These are phyloP conservation scores for Pseudogymnoascus sp. DNA, from an alignment of 2,329 filamentous ascomycete genomes.

Conservation along the genomic window DNA sequence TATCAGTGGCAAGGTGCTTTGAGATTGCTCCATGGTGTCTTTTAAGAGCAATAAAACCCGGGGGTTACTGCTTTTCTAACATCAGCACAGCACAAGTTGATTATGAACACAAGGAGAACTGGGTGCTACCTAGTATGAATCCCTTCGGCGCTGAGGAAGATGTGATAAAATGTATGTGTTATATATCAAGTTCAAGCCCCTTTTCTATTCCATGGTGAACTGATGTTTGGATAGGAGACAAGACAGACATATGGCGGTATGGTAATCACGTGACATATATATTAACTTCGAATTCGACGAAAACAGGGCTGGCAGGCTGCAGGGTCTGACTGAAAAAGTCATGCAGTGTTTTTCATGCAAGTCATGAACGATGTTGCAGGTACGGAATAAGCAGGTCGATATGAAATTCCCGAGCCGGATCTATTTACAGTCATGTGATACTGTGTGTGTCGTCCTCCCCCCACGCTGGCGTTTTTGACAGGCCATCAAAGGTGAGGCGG, in stretches of 20 bases:
- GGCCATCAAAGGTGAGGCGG: neutral
- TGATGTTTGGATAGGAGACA: neutral
- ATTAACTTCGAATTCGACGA: too few species aligned
- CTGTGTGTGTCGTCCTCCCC: neutral
- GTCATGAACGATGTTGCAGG: slow-evolving; percentile 6
- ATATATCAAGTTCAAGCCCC: neutral
- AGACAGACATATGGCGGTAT: neutral
- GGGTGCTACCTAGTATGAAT: neutral
- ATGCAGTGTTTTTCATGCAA: slow-evolving; percentile 7
- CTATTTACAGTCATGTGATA: neutral
- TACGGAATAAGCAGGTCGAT: neutral
- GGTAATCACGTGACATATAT: neutral
- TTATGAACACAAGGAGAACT: neutral
- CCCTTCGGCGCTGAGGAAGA: neutral
- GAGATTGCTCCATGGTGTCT: neutral
- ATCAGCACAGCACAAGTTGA: neutral
- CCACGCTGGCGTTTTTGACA: neutral
- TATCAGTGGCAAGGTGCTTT: neutral
- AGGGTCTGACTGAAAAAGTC: neutral
- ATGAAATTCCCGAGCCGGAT: neutral
- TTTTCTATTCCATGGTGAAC: too few species aligned
- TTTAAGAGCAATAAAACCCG: neutral
- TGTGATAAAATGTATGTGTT: neutral
- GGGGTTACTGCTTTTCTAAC: neutral
- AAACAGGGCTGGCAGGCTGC: neutral